A percentile compares a stretch with the other conserved stretches of the same genome.
Conservation (phyloP, 1,139 yeast species). For the Kodamaea arcana region DNA sequence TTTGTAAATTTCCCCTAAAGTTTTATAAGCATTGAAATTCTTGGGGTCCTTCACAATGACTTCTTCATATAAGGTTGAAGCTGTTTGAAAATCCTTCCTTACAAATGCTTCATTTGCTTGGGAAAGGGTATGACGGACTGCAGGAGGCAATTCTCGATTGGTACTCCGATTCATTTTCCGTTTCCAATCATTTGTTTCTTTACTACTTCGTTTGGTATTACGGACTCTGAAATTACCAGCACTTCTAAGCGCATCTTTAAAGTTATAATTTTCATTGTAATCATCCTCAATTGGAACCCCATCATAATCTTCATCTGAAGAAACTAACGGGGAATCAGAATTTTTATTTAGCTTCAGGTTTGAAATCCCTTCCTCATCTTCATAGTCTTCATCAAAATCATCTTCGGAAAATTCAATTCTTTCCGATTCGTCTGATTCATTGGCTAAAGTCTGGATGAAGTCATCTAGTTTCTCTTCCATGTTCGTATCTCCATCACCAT, state of each 20-base stretch:
- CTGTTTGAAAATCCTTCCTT: constrained; percentile 56
- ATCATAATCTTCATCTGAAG: constrained; percentile 23
- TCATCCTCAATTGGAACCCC: constrained; percentile 29
- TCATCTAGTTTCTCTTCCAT: constrained; percentile 12
- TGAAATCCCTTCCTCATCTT: constrained; percentile 6
- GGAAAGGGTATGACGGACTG: constrained; percentile 60
- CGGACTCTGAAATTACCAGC: constrained; percentile 57
- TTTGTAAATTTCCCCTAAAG: constrained; percentile 79
- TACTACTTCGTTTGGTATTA: constrained; percentile 29
- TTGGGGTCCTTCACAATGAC: constrained; percentile 74
- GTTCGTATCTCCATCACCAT: constrained; percentile 1
- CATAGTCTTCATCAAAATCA: constrained; percentile 16
- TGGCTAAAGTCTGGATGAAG: constrained; percentile 12
- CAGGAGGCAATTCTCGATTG: constrained; percentile 59
- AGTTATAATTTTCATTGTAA: constrained; percentile 42
- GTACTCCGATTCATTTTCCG: constrained; percentile 34
- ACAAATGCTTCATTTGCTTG: constrained; percentile 81
- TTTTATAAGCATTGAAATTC: constrained; percentile 78
- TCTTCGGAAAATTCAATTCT: constrained; percentile 7
- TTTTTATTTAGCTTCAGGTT: not conserved
- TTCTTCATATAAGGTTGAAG: constrained; percentile 63
- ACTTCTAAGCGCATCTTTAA: constrained; percentile 59
- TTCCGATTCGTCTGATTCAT: constrained; percentile 2
- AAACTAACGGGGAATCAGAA: constrained; percentile 6
- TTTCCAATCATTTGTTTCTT: constrained; percentile 28